Conservation (phyloP, 2,329 filamentous ascomycete genomes). For the Arachnomyces sp. region DNA sequence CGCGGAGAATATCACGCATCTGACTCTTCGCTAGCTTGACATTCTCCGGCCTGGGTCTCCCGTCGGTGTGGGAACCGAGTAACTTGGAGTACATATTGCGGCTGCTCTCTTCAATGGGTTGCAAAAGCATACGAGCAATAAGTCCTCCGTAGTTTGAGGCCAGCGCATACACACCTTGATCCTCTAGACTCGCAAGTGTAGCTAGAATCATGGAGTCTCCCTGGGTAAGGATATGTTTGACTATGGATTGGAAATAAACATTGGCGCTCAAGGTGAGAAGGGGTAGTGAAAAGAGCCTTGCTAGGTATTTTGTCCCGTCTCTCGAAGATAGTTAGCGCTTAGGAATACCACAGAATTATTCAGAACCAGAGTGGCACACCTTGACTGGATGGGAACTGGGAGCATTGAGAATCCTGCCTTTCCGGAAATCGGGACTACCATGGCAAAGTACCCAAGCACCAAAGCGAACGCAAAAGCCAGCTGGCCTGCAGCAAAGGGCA, state of each 20-base stretch:
- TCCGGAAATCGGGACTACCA: slow-evolving; percentile 51
- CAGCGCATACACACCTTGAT: slow-evolving; percentile 86
- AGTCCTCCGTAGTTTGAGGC: slow-evolving; percentile 93
- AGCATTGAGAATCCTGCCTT: slow-evolving; percentile 63
- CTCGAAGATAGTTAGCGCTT: slow-evolving; percentile 15
- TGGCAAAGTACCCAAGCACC: slow-evolving; percentile 60
- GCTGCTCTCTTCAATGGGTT: slow-evolving; percentile 90
- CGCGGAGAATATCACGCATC: slow-evolving; percentile 50
- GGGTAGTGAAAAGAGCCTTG: slow-evolving; percentile 59
- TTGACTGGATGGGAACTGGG: slow-evolving; percentile 35
- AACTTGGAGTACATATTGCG: slow-evolving; percentile 83
- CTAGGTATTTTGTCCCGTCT: slow-evolving; percentile 40
- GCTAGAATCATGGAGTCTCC: slow-evolving; percentile 87
- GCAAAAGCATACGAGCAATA: slow-evolving; percentile 79
- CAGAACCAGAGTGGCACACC: slow-evolving; percentile 26
- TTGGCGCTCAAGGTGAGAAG: slow-evolving; percentile 69
- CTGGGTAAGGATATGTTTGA: slow-evolving; percentile 92
- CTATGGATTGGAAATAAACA: slow-evolving; percentile 75
- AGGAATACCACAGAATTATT: slow-evolving; percentile 8
- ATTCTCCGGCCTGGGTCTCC: slow-evolving; percentile 12
- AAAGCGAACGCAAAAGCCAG: slow-evolving; percentile 65
- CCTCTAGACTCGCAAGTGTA: slow-evolving; percentile 63
- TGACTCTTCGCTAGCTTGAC: slow-evolving; percentile 25
- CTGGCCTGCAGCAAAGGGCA: slow-evolving; percentile 87
- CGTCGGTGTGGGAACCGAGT: slow-evolving; percentile 41